Percentiles rank a stretch among this genome's conserved stretches.
Evolutionary conservation across 2,329 filamentous ascomycete genomes (phyloP).

Genomic region (Thielaviopsis musarum): DNA sequence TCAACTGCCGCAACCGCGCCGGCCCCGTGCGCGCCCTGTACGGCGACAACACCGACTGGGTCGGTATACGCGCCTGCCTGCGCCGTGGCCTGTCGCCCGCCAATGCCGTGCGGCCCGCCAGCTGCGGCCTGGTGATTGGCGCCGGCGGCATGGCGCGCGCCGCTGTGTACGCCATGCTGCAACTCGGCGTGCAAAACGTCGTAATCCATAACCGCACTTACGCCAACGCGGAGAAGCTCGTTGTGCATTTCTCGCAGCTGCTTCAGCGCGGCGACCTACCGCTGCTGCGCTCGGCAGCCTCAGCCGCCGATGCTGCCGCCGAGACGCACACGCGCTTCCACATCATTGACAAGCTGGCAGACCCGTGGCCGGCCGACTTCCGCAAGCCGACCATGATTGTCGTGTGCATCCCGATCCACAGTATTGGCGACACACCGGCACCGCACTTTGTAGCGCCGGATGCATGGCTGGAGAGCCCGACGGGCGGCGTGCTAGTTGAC

Average conservation of each 20-base stretch:
- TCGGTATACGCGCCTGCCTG: constrained; percentile 59
- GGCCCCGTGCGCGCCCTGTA: constrained; percentile 54
- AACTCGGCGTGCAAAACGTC: constrained; percentile 59
- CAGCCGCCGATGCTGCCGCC: neutral
- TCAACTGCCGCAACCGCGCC: constrained; percentile 33
- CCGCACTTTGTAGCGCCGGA: constrained; percentile 53
- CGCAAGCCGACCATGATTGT: constrained; percentile 56
- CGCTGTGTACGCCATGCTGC: constrained; percentile 61
- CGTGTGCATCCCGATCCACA: constrained; percentile 58
- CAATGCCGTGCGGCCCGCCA: constrained; percentile 41
- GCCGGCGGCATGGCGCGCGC: constrained; percentile 64
- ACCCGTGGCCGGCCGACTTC: constrained; percentile 47
- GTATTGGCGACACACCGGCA: constrained; percentile 43
- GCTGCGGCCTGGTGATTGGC: constrained; percentile 43
- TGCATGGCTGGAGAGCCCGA: constrained; percentile 54
- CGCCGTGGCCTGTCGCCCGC: constrained; percentile 56
- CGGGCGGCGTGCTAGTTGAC: constrained; percentile 61
- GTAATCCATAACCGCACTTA: constrained; percentile 57
- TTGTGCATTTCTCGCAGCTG: constrained; percentile 49
- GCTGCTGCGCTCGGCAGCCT: constrained; percentile 22
- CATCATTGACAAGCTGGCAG: constrained; percentile 40
- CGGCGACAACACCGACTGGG: constrained; percentile 71
- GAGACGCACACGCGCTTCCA: constrained; percentile 28
- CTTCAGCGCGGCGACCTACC: constrained; percentile 27
- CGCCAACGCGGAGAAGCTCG: constrained; percentile 49